Evolutionary conservation across 2,329 filamentous ascomycete species (phyloP).

Genomic region (Xylariaceae sp.): DNA sequence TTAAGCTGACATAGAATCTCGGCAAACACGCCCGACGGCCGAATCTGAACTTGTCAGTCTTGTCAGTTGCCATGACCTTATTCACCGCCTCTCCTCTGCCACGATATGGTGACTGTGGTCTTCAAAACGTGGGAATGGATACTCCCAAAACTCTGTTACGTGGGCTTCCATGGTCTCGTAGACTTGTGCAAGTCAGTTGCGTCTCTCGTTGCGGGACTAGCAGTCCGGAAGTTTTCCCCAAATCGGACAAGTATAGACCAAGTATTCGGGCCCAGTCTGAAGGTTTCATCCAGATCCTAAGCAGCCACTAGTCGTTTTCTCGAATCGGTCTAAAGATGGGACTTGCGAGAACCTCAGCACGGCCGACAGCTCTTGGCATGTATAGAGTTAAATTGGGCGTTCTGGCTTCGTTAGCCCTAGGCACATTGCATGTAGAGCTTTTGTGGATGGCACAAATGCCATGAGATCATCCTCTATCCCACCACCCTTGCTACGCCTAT

Average conservation of each 20-base stretch:
- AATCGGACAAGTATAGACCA: slow-evolving; percentile 6
- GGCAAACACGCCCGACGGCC: too few relatives aligned
- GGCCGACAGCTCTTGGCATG: too few relatives aligned
- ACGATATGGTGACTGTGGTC: too few relatives aligned
- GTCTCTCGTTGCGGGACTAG: slow-evolving; percentile 3
- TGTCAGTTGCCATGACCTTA: neutral
- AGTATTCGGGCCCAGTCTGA: neutral
- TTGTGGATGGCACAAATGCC: too few relatives aligned
- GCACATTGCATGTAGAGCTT: too few relatives aligned
- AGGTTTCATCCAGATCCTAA: slow-evolving; percentile 1
- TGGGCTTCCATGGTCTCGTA: slow-evolving; percentile 4
- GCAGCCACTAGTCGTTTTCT: neutral
- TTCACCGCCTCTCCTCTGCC: neutral
- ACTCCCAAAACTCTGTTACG: slow-evolving; percentile 9
- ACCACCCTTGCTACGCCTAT: too few relatives aligned
- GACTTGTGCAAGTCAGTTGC: slow-evolving; percentile 11
- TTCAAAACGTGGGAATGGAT: too few relatives aligned
- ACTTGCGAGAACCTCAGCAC: neutral
- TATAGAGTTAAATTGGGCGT: too few relatives aligned
- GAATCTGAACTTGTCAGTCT: neutral
- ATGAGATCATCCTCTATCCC: too few relatives aligned
- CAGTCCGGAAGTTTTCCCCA: slow-evolving; percentile 5
- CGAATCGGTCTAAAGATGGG: neutral
- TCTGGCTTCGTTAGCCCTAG: too few relatives aligned
- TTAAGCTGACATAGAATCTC: too few relatives aligned